Conservation (phyloP, 2,329 filamentous ascomycete species). For the Venturia oleaginea region DNA sequence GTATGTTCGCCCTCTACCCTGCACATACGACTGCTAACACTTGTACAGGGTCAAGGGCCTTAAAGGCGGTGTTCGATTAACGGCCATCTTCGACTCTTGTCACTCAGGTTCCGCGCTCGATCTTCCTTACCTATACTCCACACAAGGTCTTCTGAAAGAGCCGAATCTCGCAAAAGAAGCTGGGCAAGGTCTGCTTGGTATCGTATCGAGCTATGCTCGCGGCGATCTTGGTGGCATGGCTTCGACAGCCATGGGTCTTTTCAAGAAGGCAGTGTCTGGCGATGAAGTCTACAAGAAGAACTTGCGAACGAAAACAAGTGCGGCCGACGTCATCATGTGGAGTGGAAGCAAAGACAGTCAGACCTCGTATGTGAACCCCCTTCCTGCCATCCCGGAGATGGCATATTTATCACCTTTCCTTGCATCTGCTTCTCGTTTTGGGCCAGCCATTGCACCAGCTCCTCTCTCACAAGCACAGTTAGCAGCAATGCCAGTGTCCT, state of each 20-base stretch:
- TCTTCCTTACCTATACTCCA: slow-evolving; percentile 71
- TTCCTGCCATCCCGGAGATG: slow-evolving; percentile 6
- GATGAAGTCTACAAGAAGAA: slow-evolving; percentile 72
- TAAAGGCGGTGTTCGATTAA: slow-evolving; percentile 71
- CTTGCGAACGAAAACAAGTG: slow-evolving; percentile 80
- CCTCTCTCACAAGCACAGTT: background rate
- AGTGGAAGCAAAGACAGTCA: slow-evolving; percentile 93
- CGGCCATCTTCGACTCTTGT: slow-evolving; percentile 74
- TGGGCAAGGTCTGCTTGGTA: slow-evolving; percentile 58
- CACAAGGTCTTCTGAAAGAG: slow-evolving; percentile 71
- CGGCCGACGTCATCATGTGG: slow-evolving; percentile 97
- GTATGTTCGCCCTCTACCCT: slow-evolving; percentile 20
- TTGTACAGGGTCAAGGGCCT: slow-evolving; percentile 55
- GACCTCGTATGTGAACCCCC: slow-evolving; percentile 61
- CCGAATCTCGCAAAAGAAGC: slow-evolving; percentile 74
- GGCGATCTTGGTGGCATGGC: slow-evolving; percentile 79
- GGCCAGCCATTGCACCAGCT: background rate
- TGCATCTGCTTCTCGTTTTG: background rate
- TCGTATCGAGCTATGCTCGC: slow-evolving; percentile 69
- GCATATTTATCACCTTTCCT: background rate
- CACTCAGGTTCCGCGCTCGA: slow-evolving; percentile 72
- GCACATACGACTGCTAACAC: slow-evolving; percentile 16
- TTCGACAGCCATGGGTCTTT: slow-evolving; percentile 67
- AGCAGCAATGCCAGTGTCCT: background rate
- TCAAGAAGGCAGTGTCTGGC: slow-evolving; percentile 79